Evolutionary conservation across 2,329 filamentous ascomycete genomes (phyloP).

Genomic region (Penicillium sp.): DNA sequence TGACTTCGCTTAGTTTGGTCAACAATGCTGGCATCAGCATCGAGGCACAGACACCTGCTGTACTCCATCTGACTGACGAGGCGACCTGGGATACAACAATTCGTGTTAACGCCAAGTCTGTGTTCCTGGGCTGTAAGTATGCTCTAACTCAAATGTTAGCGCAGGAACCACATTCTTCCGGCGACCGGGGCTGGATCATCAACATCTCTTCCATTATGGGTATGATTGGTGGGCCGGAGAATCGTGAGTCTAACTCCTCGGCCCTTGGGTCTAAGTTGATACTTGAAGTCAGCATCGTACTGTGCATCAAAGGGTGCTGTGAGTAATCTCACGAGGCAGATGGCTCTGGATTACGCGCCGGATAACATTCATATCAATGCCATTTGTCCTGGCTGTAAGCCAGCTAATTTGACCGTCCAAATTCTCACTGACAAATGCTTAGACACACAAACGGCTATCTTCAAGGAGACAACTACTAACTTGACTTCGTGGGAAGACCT

Average conservation of each 20-base stretch:
- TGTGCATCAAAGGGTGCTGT: constrained; percentile 52
- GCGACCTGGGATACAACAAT: constrained; percentile 44
- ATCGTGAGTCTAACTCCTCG: constrained; percentile 11
- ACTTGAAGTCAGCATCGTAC: constrained; percentile 34
- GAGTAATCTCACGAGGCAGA: constrained; percentile 47
- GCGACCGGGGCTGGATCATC: constrained; percentile 37
- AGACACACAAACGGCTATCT: constrained; percentile 28
- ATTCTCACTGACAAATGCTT: background rate
- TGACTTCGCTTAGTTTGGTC: constrained; percentile 35
- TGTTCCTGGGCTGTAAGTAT: constrained; percentile 44
- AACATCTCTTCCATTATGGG: constrained; percentile 34
- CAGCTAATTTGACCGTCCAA: background rate
- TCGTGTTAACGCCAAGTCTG: constrained; percentile 38
- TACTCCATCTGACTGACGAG: constrained; percentile 48
- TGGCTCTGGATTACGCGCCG: constrained; percentile 50
- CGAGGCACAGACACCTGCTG: constrained; percentile 30
- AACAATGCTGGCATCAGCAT: constrained; percentile 52
- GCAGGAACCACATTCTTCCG: constrained; percentile 32
- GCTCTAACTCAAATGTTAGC: constrained; percentile 38
- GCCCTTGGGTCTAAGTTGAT: background rate
- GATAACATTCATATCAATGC: constrained; percentile 53
- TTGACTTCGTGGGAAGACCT: constrained; percentile 18
- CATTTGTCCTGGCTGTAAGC: constrained; percentile 50
- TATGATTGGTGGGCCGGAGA: constrained; percentile 22
- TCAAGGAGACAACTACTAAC: constrained; percentile 18